Evolutionary conservation across 2,329 filamentous ascomycete species (phyloP), one percentile per base, ranked within the genome.

Genomic region (Botryotinia convoluta): DNA sequence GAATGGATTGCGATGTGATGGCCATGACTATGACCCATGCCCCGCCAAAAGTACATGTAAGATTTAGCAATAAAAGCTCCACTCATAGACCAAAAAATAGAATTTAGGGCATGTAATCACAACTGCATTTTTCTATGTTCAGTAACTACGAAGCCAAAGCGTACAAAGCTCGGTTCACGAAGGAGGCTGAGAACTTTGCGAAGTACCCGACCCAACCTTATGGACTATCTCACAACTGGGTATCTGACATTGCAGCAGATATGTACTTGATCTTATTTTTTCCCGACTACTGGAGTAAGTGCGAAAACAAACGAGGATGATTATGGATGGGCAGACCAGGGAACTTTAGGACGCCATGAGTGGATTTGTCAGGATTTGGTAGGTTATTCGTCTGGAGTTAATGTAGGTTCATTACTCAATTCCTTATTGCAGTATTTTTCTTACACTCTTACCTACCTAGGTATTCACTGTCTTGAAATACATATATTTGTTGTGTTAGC

Each of bases 281-380:
- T 35, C 22, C 1, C 22, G 10, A 32, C 29, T 14, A 39, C 26
- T 62, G 3, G 44, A 29, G n/a, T 26, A 32, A 35, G n/a, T n/a
- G 22, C 18, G n/a, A 61, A 59, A 35, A 61, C 20, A 35, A 29
- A 63, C 39, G 29, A n/a, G n/a, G 57, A 62, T 22, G 37, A 39
- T 18, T 37, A 14, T 57, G 35, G 18, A 48, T 65, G 26, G 48
- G 48, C 48, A 37, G 20, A 32, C 35, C 20, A 35, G 42, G 44
- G 61, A 35, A 26, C 54, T 16, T n/a, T 35, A 32, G 29, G 29
- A 48, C 14, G 29, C 29, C 18, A n/a, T 18, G 35, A 35, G 32
- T 26, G 59, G 70, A 59, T 72, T 72, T 72, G 61, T 72, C 69
- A 72, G 69, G 69, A 72, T 72, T 39, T 42, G 57, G 45, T 45